These are phyloP conservation scores for Exophiala aquamarina DNA, from an alignment of 2,329 filamentous ascomycete species.

Conservation along the genomic window DNA sequence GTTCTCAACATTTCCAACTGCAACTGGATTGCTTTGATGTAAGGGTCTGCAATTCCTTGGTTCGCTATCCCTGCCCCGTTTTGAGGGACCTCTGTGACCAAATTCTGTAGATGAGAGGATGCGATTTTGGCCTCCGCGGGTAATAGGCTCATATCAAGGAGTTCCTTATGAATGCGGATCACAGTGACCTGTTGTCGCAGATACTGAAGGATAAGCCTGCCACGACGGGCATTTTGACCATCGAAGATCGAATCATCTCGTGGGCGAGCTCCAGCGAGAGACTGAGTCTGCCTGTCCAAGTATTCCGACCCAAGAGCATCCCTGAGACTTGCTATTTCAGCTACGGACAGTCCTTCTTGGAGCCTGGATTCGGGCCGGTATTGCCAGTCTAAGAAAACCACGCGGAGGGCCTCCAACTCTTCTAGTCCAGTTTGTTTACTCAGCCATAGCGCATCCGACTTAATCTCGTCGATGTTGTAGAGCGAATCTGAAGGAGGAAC, in stretches of 20 bases:
- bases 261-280: slow-evolving; percentile 22
- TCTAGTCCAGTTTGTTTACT: slow-evolving; percentile 76
- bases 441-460: slow-evolving; percentile 82
- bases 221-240: slow-evolving; percentile 60
- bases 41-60: slow-evolving; percentile 17
- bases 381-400: slow-evolving; percentile 83
- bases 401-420: slow-evolving; percentile 76
- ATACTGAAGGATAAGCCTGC: slow-evolving; percentile 70
- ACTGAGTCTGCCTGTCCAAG: slow-evolving; percentile 55
- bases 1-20: slow-evolving; percentile 36
- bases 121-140: slow-evolving; percentile 4
- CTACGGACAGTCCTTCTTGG: slow-evolving; percentile 68
- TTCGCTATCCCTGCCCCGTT: not conserved
- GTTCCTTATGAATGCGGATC: slow-evolving; percentile 16
- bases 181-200: slow-evolving; percentile 41
- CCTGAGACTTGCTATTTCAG: slow-evolving; percentile 74
- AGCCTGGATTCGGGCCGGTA: slow-evolving; percentile 72
- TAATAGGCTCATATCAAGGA: slow-evolving; percentile 11
- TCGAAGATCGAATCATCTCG: slow-evolving; percentile 52
- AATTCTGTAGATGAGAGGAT: not conserved
- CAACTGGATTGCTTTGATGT: slow-evolving; percentile 36
- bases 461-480: slow-evolving; percentile 76
- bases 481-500: slow-evolving; percentile 64
- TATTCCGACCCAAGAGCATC: slow-evolving; percentile 68
- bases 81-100: not conserved